phyloP scores from a whole-genome alignment of 225 moss, liverwort and hornwort species.

The Sphagnum contortum region DNA sequence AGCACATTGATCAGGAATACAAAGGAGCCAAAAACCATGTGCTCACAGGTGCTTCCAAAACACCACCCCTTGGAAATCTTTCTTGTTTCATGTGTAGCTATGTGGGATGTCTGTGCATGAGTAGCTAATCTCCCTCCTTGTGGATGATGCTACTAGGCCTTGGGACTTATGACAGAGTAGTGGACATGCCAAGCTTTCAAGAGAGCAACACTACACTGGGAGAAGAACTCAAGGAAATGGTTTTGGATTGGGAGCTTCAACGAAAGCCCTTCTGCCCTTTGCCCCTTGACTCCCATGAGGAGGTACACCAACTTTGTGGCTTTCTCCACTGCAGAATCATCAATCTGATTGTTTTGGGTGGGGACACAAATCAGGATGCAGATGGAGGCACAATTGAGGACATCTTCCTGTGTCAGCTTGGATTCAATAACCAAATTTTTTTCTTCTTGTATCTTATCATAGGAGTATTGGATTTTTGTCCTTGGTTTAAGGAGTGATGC shows the following conservation, averaged over 20 bases:
- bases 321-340: too few species aligned
- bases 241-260: conserved; percentile 32
- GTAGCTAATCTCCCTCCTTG: too few species aligned
- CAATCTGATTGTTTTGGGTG: too few species aligned
- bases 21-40: conserved; percentile 41
- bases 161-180: conserved; percentile 11
- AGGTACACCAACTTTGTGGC: neutral
- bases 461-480: too few species aligned
- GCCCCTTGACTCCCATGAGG: conserved; percentile 5
- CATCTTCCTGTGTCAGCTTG: neutral
- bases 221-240: conserved; percentile 27
- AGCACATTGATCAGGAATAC: conserved; percentile 32
- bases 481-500: too few species aligned
- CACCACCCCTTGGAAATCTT: too few species aligned
- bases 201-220: conserved; percentile 14
- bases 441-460: too few species aligned
- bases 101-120: too few species aligned
- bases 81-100: too few species aligned
- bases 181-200: conserved; percentile 1
- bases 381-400: neutral
- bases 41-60: conserved; percentile 9
- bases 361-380: too few species aligned
- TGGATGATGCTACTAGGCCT: conserved; percentile 9
- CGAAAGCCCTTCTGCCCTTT: conserved; percentile 11
- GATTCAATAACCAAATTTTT: neutral